Evolutionary conservation across 2,329 filamentous ascomycete genomes (phyloP).

Genomic region (Fusarium sp.): DNA sequence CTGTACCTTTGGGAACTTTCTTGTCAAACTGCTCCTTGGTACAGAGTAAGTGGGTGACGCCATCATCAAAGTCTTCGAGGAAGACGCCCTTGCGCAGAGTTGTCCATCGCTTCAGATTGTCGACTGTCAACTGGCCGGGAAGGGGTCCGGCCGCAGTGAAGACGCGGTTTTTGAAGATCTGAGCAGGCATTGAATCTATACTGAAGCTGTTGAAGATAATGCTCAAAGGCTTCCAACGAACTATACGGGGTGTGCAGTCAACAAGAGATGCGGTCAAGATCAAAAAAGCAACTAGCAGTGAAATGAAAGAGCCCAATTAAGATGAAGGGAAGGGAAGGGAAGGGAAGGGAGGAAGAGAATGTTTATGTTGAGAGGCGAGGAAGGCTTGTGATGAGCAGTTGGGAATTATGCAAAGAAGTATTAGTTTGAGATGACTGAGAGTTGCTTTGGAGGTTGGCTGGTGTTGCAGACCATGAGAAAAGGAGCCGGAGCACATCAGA

Average conservation of each 20-base stretch:
- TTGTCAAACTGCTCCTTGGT: conserved; percentile 68
- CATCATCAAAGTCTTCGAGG: conserved; percentile 57
- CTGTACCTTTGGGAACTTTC: conserved; percentile 49
- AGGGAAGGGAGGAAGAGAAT: background rate
- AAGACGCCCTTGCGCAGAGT: conserved; percentile 68
- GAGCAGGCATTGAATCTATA: conserved; percentile 43
- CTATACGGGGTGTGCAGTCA: background rate
- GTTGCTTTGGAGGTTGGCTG: conserved; percentile 1
- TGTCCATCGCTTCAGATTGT: conserved; percentile 73
- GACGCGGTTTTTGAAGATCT: conserved; percentile 61
- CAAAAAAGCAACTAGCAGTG: background rate
- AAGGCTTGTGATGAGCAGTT: background rate
- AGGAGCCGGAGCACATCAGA: background rate
- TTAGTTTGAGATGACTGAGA: background rate
- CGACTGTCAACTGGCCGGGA: conserved; percentile 55
- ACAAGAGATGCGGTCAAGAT: background rate
- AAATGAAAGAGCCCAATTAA: background rate
- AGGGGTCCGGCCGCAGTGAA: conserved; percentile 69
- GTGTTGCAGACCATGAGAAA: conserved; percentile 13
- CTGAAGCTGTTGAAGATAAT: background rate
- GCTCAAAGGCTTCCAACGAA: background rate
- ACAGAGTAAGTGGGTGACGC: conserved; percentile 78
- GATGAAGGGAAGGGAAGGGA: background rate
- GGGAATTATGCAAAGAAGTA: background rate
- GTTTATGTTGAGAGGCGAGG: background rate